phyloP scores from a whole-genome alignment of 768 basidiomycete genomes.

The Kwoniella sp. region DNA sequence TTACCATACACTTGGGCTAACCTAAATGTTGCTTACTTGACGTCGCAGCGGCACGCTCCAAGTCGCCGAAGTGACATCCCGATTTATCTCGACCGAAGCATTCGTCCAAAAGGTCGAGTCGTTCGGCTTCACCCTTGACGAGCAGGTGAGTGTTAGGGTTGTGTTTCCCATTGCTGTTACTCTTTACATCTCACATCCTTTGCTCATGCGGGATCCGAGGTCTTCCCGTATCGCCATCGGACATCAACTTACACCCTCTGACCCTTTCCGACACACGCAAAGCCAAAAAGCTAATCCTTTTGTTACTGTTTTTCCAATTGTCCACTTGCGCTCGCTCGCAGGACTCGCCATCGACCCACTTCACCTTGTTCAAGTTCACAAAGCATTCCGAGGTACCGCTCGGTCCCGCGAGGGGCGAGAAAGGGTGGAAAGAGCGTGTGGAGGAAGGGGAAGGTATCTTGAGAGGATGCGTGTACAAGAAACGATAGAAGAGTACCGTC shows the following conservation, averaged over 20 bases:
- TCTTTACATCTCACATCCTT: no score
- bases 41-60: constrained; percentile 48
- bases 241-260: no score
- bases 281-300: no score
- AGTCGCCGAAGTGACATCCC: constrained; percentile 56
- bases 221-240: no score
- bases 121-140: constrained; percentile 53
- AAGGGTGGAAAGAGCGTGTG: constrained; percentile 51
- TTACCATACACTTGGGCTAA: not conserved
- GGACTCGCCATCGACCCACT: constrained; percentile 56
- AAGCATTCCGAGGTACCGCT: constrained; percentile 44
- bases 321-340: constrained; percentile 3
- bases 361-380: constrained; percentile 54
- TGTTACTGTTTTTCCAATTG: not conserved
- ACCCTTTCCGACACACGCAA: no score
- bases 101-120: constrained; percentile 52
- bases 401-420: constrained; percentile 44
- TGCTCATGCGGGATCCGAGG: no score
- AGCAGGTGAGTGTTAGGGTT: constrained; percentile 39
- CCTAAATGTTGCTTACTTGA: not conserved
- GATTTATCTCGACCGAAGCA: constrained; percentile 51
- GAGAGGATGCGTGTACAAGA: constrained; percentile 57
- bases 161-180: no score
- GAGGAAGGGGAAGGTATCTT: constrained; percentile 54
- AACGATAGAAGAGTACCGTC: constrained; percentile 48